Base-by-base conservation (phyloP, 2,329 filamentous ascomycete species). In the Pseudocercospora fijiensis region DNA sequence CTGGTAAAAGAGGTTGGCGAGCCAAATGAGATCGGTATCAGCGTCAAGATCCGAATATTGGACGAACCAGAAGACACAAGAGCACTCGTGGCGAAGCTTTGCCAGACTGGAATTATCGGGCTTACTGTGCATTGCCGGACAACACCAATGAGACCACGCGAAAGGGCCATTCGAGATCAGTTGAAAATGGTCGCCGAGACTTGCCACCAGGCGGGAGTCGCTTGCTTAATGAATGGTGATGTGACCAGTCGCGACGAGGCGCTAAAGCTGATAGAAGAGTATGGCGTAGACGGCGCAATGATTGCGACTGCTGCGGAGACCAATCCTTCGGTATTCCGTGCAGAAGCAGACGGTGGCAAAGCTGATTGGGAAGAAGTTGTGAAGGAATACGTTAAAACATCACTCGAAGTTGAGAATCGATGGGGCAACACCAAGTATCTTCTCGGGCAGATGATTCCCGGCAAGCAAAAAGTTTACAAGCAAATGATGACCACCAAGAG, bases 51-150 rank as follows among this genome's bases (percentile, higher is more conserved):
- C 63, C 87, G 95, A 56, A 84, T 99, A 26, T 83, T 99, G 1
- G 88, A 92, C 60, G 91, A 88, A 0, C 81, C 90, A 0, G 88
- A 88, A 64, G 81, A 89, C 74, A 99, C 95, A 0, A 88, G 90
- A 71, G 81, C 82, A 1, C 82, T 99, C 16, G 94, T 99, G 13
- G 83, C 88, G 58, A 84, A 86, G 62, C 86, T 99, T 2, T 90
- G 91, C 68, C 85, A 84, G 57, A 99, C 95, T 0, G 95, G 95
- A 1, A 98, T 99, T 75, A 95, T 89, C 1, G 93, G 90, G 0
- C 81, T 99, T 67, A 98, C 95, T 0, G 86, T 99, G 0, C 95
- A 99, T 80, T 99, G 95, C 78, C 91, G 95, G 24, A 99, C 95
- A 0, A 94, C 93, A 5, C 91, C 93, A 1, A 99, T 99, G 95